Percentiles rank a stretch among this genome's conserved stretches.
Conservation (phyloP, 495 filamentous ascomycete genomes). For the Bacidia rubella region DNA sequence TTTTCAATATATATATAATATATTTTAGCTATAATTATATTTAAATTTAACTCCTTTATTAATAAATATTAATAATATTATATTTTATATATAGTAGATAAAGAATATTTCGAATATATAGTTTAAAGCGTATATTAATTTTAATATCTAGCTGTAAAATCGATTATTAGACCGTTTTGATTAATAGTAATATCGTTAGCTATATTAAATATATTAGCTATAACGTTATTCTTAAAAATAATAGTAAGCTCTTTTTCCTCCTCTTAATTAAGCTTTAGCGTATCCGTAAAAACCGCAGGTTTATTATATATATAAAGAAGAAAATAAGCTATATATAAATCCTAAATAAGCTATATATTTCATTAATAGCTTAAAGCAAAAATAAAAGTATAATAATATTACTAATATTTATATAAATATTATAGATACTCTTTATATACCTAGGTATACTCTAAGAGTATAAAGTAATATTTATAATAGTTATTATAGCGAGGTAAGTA, state of each 20-base stretch:
- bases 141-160: neutral
- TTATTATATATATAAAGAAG: too few relatives aligned
- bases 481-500: neutral
- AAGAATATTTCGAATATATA: neutral
- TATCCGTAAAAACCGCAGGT: neutral
- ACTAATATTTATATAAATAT: neutral
- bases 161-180: neutral
- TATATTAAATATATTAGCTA: neutral
- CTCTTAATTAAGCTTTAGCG: neutral
- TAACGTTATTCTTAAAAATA: neutral
- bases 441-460: neutral
- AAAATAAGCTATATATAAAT: too few relatives aligned
- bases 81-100: neutral
- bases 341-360: too few relatives aligned
- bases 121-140: neutral
- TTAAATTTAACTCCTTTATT: neutral
- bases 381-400: neutral
- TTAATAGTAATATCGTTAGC: neutral
- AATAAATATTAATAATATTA: neutral
- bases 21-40: too few relatives aligned
- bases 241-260: neutral
- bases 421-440: too few relatives aligned
- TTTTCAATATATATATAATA: neutral
- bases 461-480: neutral
- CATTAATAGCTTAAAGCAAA: neutral